These are phyloP conservation scores for Annulohypoxylon maeteangense DNA, from an alignment of 495 filamentous ascomycete species.

Conservation along the genomic window DNA sequence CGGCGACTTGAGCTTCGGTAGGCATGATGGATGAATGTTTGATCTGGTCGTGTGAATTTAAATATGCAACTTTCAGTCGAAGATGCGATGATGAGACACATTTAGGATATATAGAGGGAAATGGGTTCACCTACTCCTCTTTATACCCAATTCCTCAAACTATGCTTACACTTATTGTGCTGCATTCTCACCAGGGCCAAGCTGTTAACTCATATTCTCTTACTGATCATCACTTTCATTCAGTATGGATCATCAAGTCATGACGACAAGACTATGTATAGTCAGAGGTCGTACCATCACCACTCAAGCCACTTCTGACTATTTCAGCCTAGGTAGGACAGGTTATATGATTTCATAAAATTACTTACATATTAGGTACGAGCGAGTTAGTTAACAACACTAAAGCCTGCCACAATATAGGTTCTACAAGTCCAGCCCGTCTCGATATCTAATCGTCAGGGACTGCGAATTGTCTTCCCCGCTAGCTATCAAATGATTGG, in stretches of 20 bases:
- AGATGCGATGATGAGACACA: no score
- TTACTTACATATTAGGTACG: not conserved
- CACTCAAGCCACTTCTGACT: constrained; percentile 18
- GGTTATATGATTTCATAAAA: not conserved
- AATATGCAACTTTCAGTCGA: not conserved
- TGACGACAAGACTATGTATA: constrained; percentile 32
- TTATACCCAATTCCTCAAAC: constrained; percentile 20
- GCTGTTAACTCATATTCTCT: not conserved
- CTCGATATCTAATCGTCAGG: constrained; percentile 4
- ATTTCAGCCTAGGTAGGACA: constrained; percentile 6
- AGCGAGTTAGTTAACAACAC: not conserved
- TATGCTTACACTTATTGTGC: not conserved
- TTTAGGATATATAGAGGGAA: no score
- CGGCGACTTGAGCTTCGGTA: constrained; percentile 53
- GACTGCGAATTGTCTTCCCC: constrained; percentile 11
- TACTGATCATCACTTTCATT: constrained; percentile 2
- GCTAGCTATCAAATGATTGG: constrained; percentile 3
- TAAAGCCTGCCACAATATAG: constrained; percentile 1
- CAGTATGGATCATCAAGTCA: constrained; percentile 19
- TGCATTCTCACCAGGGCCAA: not conserved
- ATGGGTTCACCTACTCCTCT: not conserved
- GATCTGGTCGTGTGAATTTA: not conserved
- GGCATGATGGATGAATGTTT: constrained; percentile 39
- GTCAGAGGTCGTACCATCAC: constrained; percentile 23
- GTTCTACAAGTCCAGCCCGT: not conserved